These are phyloP conservation scores for Stenogyne calaminthoides DNA, from an alignment of 305 asterid species.

Conservation along the genomic window DNA sequence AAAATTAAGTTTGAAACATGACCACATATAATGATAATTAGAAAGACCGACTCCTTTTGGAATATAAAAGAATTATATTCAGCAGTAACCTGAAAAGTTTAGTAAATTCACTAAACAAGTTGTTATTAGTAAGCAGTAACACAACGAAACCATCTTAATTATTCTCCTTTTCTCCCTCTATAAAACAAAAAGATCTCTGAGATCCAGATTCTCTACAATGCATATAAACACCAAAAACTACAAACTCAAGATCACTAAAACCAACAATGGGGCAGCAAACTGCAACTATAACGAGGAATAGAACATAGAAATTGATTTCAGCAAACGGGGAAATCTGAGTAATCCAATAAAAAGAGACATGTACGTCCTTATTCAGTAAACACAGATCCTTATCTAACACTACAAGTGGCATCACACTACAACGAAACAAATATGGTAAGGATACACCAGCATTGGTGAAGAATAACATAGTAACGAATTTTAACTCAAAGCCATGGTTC, in stretches of 20 bases:
- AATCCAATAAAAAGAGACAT: conserved; percentile 22
- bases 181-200: background rate
- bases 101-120: too few species aligned
- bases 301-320: background rate
- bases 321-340: background rate
- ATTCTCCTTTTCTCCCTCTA: too few species aligned
- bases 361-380: conserved; percentile 29
- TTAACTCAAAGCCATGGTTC: conserved; percentile 20
- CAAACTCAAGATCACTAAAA: background rate
- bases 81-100: background rate
- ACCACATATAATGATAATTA: too few species aligned
- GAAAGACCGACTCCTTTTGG: background rate
- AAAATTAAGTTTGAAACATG: too few species aligned
- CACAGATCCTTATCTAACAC: conserved; percentile 6
- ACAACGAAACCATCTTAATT: too few species aligned
- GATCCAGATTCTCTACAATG: background rate
- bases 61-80: too few species aligned
- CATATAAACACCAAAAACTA: background rate
- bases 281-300: background rate
- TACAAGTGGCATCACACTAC: conserved; percentile 18
- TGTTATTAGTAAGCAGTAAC: too few species aligned
- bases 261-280: background rate
- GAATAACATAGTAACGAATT: conserved; percentile 24
- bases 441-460: conserved; percentile 18
- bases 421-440: conserved; percentile 13